Percentiles rank a stretch among this genome's conserved stretches.
Evolutionary conservation across 805 yeast species (phyloP).

Genomic region (Candida ovalis): DNA sequence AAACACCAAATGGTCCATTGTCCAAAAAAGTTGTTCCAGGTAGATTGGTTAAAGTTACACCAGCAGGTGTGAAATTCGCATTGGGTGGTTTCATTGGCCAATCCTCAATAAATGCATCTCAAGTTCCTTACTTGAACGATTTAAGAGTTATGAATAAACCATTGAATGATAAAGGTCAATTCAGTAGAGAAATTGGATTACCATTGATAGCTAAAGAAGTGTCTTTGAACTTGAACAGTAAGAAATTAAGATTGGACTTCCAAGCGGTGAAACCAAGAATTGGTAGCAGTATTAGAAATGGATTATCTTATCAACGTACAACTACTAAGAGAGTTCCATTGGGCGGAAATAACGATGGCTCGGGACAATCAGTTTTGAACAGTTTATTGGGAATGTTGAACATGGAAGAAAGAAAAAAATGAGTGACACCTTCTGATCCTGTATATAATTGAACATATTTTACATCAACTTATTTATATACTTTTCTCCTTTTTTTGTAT

Average conservation of each 20-base stretch:
- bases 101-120: slow-evolving; percentile 22
- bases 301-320: slow-evolving; percentile 14
- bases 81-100: slow-evolving; percentile 47
- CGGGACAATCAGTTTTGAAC: slow-evolving; percentile 15
- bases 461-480: not conserved
- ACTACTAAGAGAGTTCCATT: slow-evolving; percentile 20
- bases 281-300: slow-evolving; percentile 3
- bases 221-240: slow-evolving; percentile 19
- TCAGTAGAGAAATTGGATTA: slow-evolving; percentile 26
- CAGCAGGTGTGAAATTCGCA: slow-evolving; percentile 44
- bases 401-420: slow-evolving; percentile 17
- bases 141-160: slow-evolving; percentile 18
- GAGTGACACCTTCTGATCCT: not conserved
- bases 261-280: slow-evolving; percentile 21
- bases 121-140: slow-evolving; percentile 21
- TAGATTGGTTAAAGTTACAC: slow-evolving; percentile 46
- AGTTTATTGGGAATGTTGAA: slow-evolving; percentile 22
- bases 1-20: slow-evolving; percentile 67
- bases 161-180: slow-evolving; percentile 21
- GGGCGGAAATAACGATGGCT: slow-evolving; percentile 18
- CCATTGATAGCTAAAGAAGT: slow-evolving; percentile 28
- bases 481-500: not conserved
- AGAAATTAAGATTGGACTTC: slow-evolving; percentile 20
- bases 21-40: slow-evolving; percentile 59
- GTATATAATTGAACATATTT: not conserved